Evolutionary conservation across 345 rosid genomes (phyloP).

Genomic region (Syzygium aqueum): DNA sequence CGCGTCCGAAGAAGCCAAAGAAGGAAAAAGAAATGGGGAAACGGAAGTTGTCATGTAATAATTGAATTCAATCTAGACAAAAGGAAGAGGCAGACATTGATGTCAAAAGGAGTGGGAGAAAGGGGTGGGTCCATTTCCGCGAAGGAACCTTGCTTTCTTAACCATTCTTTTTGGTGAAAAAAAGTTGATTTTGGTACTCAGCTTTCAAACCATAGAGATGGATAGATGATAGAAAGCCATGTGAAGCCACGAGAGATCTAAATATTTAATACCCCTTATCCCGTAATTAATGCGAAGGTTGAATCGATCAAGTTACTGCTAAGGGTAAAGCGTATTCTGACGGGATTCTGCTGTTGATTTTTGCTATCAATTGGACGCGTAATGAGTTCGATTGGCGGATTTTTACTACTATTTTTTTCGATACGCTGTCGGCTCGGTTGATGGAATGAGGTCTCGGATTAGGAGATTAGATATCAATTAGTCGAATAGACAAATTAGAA

Average conservation of each 20-base stretch:
- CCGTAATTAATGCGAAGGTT: background rate
- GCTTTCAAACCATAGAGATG: background rate
- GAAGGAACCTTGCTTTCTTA: background rate
- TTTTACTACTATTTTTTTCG: background rate
- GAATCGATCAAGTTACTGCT: background rate
- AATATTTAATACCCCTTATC: background rate
- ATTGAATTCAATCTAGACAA: background rate
- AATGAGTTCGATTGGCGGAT: background rate
- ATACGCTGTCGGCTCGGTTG: rapidly evolving
- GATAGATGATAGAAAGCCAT: background rate
- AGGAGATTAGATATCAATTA: background rate
- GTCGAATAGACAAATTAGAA: background rate
- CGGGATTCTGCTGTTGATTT: rapidly evolving
- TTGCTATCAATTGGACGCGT: background rate
- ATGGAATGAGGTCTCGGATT: rapidly evolving
- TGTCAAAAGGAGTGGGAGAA: background rate
- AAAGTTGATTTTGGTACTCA: background rate
- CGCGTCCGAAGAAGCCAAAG: no score
- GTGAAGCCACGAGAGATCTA: background rate
- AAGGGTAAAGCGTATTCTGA: background rate
- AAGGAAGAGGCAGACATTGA: background rate
- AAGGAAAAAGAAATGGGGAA: background rate
- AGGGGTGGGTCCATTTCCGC: background rate
- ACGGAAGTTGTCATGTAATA: background rate
- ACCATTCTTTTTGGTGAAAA: background rate